phyloP scores from a whole-genome alignment of 768 basidiomycete genomes.

The Tephrocybe rancida region DNA sequence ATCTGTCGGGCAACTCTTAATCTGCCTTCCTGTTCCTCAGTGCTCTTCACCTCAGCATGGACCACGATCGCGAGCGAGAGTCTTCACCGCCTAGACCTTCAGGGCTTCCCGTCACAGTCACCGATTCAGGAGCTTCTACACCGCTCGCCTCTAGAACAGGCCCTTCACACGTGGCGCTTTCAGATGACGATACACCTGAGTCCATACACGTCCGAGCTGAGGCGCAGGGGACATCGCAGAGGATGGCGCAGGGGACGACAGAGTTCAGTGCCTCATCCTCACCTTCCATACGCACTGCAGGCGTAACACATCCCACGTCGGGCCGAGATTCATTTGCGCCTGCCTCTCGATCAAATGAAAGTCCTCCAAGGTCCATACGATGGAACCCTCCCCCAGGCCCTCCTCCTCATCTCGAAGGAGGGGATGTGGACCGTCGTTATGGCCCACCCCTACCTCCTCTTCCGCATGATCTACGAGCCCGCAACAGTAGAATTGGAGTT shows the following conservation, averaged over 20 bases:
- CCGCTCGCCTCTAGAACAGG: background rate
- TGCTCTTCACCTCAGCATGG: slow-evolving; percentile 7
- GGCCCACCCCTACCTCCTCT: slow-evolving; percentile 18
- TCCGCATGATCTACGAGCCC: slow-evolving; percentile 16
- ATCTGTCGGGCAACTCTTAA: background rate
- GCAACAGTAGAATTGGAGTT: slow-evolving; percentile 8
- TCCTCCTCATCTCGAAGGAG: slow-evolving; percentile 4
- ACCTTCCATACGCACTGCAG: background rate
- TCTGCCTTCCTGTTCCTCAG: background rate
- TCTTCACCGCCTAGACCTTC: background rate
- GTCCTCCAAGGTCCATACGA: slow-evolving; percentile 8
- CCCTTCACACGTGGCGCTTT: background rate
- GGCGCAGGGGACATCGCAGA: too few species aligned
- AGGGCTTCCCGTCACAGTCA: background rate
- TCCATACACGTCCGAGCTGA: too few species aligned
- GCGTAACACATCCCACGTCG: background rate
- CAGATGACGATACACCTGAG: too few species aligned
- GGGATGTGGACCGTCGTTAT: background rate
- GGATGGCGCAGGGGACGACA: too few species aligned
- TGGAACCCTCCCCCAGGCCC: slow-evolving; percentile 5
- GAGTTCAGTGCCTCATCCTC: background rate
- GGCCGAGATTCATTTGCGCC: background rate
- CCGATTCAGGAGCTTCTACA: background rate
- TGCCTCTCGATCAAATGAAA: slow-evolving; percentile 3
- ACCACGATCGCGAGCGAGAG: slow-evolving; percentile 10